These are phyloP conservation scores for Prunus mume DNA, from an alignment of 306 rosid genomes.

Conservation along the genomic window DNA sequence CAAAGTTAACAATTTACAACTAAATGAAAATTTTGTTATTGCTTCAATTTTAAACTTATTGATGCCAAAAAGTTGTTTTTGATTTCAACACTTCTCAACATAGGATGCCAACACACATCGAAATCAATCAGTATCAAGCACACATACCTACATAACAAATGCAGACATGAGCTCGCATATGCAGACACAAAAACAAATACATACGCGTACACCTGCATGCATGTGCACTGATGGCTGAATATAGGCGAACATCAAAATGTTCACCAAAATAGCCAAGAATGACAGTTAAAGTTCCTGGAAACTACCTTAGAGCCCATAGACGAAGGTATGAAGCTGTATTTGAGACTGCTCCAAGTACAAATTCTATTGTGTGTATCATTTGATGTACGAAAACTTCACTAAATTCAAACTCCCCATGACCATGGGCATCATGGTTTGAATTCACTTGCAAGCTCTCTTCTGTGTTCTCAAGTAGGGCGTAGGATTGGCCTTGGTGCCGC, in stretches of 20 bases:
- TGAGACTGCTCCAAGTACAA: constrained; percentile 95
- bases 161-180: not conserved
- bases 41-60: not conserved
- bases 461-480: constrained; percentile 44
- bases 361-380: constrained; percentile 94
- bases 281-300: constrained; percentile 10
- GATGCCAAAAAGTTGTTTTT: not conserved
- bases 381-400: constrained; percentile 93
- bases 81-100: not conserved
- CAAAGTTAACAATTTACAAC: not conserved
- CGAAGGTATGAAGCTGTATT: constrained; percentile 98
- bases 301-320: constrained; percentile 95
- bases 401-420: constrained; percentile 79
- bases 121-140: not conserved
- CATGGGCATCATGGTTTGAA: constrained; percentile 40
- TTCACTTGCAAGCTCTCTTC: constrained; percentile 66
- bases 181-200: not conserved
- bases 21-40: not conserved
- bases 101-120: not conserved
- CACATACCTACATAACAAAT: not conserved
- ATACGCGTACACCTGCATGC: not conserved
- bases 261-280: not conserved
- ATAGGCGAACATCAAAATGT: not conserved
- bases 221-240: not conserved
- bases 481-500: constrained; percentile 80